Evolutionary conservation across 2,329 filamentous ascomycete species (phyloP), one percentile per base, ranked within the genome.

Genomic region (Exophiala aquamarina): DNA sequence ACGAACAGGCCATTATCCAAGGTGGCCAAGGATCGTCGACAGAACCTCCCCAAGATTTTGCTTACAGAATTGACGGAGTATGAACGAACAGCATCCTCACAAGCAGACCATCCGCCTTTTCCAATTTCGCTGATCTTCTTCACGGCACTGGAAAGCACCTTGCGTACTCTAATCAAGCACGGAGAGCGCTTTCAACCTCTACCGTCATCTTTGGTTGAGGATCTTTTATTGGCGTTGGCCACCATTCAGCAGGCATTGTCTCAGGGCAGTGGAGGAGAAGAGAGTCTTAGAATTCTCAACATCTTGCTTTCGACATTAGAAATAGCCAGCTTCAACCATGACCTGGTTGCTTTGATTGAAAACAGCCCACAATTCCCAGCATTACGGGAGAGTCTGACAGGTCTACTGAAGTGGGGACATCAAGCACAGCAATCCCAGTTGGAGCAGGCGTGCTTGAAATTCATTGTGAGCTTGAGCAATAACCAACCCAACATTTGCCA

Each of bases 391-490:
- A 42, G 34, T 18, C 32, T 58, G 15, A 49, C 50, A 1, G 36
- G 35, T 18, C 34, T 58, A 17, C 42, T 55, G 45, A 35, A 31
- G 13, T 20, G 35, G 15, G 43, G 49, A 33, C 44, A 44, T 32
- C 33, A 50, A 10, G 34, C 31, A 26, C 40, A 52, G 11, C 48
- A 52, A 11, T 49, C 42, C n/a, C 40, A 50, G 11, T 42, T 56
- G 14, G 46, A 66, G 38, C 60, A 63, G 8, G 63, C 69, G 15
- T 69, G 81, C 20, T 71, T 92, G 37, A 82, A 87, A 47, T 76
- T 96, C 3, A 84, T 88, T 28, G 78, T 95, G 54, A 95, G 95
- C 60, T 77, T 91, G 40, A 93, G 90, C 7, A 95, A 95, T 70
- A 88, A 89, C 58, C 87, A 87, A 52, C 69, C 78, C 0, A 72